Base-by-base conservation (phyloP, 192 early-diverging fungal genomes). In the Geosiphon pyriformis region DNA sequence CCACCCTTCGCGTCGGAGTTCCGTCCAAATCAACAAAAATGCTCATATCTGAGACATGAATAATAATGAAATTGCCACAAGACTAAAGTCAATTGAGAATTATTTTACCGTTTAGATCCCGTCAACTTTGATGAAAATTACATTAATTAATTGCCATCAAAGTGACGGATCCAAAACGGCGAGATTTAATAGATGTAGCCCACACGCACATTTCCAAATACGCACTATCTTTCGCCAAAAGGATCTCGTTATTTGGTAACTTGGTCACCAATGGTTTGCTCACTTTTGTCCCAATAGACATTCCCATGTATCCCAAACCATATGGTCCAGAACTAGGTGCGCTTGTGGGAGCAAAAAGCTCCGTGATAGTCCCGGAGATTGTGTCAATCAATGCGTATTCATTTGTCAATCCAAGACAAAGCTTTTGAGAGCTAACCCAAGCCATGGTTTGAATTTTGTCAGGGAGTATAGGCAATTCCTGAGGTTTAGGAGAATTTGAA, bases 371-470 rank as follows among this genome's bases (percentile, higher is more conserved):
- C 2, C 84, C 83, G 20, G 84, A 77, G 26, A 80, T 76, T 15
- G 83, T 66, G 48, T 87, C 77, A 68, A 90, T 82, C 22, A 85
- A 71, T 3, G 75, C 81, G 46, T 87, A 88, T 53, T 88, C 88
- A 46, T 72, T 75, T 30, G 80, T 73, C 42, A 87, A 79, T 27
- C 85, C 85, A 26, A 85, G 61, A 48, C 85, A 87, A n/a, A 95
- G 75, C 61, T 85, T 82, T 23, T 80, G 83, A 0, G 80, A 75
- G 1, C 87, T 82, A 18, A 90, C 79, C 89, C 92, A 97, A 35
- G 83, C 79, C 80, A 97, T 82, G 12, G 89, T 78, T 35, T 79
- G 75, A 29, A 93, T 81, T 22, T 80, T 80, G 51, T 97, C 91
- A 0, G 88, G 77, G n/a, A n/a, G n/a, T 11, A 90, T 75, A 29